A percentile compares a stretch with the other conserved stretches of the same genome.
Conservation (phyloP, 257 asterid species). For the Ajuga chamaepitys region DNA sequence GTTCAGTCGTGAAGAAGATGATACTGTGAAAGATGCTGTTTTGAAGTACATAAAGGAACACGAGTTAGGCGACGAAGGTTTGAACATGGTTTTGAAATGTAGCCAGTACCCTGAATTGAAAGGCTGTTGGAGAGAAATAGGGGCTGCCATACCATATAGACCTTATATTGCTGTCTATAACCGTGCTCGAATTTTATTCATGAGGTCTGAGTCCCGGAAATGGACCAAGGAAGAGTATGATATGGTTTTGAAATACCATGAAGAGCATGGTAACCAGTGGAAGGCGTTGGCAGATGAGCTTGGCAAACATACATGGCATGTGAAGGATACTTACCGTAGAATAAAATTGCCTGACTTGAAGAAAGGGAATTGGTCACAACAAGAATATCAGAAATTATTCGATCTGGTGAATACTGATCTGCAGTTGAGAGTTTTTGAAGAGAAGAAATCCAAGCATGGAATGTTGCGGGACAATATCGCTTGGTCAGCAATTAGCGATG, state of each 20-base stretch:
- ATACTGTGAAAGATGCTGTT: conserved; percentile 35
- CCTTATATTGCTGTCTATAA: conserved; percentile 20
- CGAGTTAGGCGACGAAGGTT: conserved; percentile 37
- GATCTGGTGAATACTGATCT: conserved; percentile 43
- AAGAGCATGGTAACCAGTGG: conserved; percentile 38
- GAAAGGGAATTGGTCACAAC: conserved; percentile 42
- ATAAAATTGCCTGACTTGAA: conserved; percentile 21
- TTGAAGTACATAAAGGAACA: conserved; percentile 23
- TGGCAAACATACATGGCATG: conserved; percentile 38
- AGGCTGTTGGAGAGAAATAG: conserved; percentile 51
- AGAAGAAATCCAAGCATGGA: conserved; percentile 44
- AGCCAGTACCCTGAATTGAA: conserved; percentile 17
- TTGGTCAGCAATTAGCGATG: conserved; percentile 47
- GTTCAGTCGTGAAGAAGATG: conserved; percentile 39
- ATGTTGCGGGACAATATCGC: conserved; percentile 40
- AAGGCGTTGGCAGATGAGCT: conserved; percentile 40
- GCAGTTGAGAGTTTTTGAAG: conserved; percentile 24
- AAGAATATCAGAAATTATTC: conserved; percentile 41
- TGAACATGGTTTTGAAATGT: conserved; percentile 34
- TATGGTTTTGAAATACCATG: conserved; percentile 17
- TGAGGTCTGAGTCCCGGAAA: conserved; percentile 29
- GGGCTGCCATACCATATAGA: conserved; percentile 33
- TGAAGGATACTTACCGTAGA: conserved; percentile 43
- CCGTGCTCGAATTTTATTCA: conserved; percentile 35
- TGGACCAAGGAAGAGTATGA: conserved; percentile 50